Base-by-base conservation (phyloP, 768 basidiomycete species). In the Mycena metata region DNA sequence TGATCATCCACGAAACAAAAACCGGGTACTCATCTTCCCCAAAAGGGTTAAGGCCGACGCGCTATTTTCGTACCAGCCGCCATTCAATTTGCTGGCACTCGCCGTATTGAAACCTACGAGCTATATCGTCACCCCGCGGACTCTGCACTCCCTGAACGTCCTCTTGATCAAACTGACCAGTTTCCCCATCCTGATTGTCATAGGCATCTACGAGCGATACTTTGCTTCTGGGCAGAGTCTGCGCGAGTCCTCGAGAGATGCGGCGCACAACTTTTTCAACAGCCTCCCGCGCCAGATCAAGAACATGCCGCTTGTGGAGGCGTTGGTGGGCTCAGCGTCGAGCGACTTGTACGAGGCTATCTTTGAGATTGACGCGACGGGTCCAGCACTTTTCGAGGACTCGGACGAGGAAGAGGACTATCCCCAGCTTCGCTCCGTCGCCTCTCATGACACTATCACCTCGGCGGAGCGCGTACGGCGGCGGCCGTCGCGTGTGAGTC, bases 61-160 rank as follows among this genome's bases (percentile, higher is more conserved):
- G 1, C 83, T 98, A 19, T 95, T 96, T 81, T 95, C 92, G 52
- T 97, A 98, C 74, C 93, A 96, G 71, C 94, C 94, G 2, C 96
- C 96, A 1, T 95, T 95, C 85, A 95, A 94, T 73, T 81, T 95
- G 21, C 80, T 93, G 21, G 96, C 96, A 2, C 90, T 96, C 76
- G 64, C 89, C 33, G 83, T 97, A 64, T 85, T 97, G 55, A 91
- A 93, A 76, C 94, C 96, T 15, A 84, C 91, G 26, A 91, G 90
- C 70, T 96, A 86, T 78, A 74, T 94, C 45, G 79, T 95, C 17
- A 85, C 90, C 4, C 94, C 95, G 3, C 87, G 94, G 42, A 84
- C 88, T 12, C 80, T 97, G n/a, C 96, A 98, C 74, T 85, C 90
- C 2, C 81, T 87, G 41, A 97, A 97, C 71, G 95, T 96, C 4